Evolutionary conservation across 257 asterid genomes (phyloP).

Genomic region (Galeopsis tetrahit): DNA sequence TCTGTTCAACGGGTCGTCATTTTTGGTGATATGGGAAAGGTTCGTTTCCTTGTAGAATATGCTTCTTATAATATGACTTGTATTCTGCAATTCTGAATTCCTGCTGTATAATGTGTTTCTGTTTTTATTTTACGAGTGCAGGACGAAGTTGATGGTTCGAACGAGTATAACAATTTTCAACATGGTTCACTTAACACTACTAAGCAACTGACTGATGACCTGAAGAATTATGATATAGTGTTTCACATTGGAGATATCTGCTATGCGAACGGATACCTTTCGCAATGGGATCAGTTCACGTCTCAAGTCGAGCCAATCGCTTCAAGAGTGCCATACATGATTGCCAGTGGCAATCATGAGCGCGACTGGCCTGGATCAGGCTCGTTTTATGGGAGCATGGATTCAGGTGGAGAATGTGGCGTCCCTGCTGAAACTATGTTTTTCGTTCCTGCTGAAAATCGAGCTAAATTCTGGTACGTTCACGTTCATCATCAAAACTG

Average conservation of each 20-base stretch:
- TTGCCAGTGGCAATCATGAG: constrained; percentile 97
- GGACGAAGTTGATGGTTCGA: constrained; percentile 97
- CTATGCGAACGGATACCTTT: constrained; percentile 85
- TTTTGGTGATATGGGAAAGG: constrained; percentile 99
- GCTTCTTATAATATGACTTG: neutral
- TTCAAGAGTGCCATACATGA: constrained; percentile 90
- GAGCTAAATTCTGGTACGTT: constrained; percentile 88
- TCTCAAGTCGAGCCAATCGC: constrained; percentile 88
- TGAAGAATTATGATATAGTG: constrained; percentile 76
- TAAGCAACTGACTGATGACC: constrained; percentile 68
- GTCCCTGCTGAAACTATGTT: constrained; percentile 83
- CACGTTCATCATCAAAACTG: no score
- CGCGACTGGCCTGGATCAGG: constrained; percentile 97
- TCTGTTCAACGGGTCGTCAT: constrained; percentile 81
- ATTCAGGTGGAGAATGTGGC: constrained; percentile 98
- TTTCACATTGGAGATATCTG: constrained; percentile 90
- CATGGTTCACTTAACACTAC: constrained; percentile 88
- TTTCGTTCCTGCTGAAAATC: constrained; percentile 85
- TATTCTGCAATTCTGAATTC: neutral
- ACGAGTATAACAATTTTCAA: constrained; percentile 78
- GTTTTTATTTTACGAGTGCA: constrained; percentile 30
- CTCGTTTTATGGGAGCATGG: constrained; percentile 71
- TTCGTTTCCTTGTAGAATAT: constrained; percentile 34
- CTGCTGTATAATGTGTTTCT: neutral
- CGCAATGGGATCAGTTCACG: constrained; percentile 98